Percentiles rank a stretch among this genome's conserved stretches.
phyloP scores from a whole-genome alignment of 345 rosid genomes.

The Brassica carinata region DNA sequence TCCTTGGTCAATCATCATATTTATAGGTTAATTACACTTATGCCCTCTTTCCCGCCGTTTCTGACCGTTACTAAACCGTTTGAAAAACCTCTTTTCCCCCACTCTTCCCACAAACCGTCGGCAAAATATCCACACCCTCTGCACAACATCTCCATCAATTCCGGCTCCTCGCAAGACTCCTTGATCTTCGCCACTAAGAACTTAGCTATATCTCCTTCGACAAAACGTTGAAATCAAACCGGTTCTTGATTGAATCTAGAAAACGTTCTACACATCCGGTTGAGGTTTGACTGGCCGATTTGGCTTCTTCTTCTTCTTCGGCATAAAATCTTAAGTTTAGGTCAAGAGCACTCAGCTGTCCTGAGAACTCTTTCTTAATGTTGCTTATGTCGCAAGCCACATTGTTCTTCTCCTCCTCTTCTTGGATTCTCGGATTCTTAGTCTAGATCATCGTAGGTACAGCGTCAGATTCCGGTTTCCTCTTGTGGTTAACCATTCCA shows the following conservation, averaged over 20 bases:
- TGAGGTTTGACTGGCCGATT: neutral
- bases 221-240: conserved; percentile 47
- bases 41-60: conserved; percentile 43
- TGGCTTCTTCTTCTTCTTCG: conserved; percentile 31
- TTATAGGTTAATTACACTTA: conserved; percentile 46
- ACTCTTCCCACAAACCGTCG: conserved; percentile 62
- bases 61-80: conserved; percentile 41
- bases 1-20: conserved; percentile 27
- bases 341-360: conserved; percentile 66
- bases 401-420: conserved; percentile 37
- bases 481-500: conserved; percentile 47
- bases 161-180: conserved; percentile 48
- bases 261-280: conserved; percentile 20
- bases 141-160: conserved; percentile 52
- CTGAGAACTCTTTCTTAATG: conserved; percentile 51
- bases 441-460: conserved; percentile 32
- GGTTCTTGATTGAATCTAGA: conserved; percentile 55
- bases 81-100: conserved; percentile 70
- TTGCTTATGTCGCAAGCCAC: conserved; percentile 37
- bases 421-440: conserved; percentile 49
- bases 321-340: conserved; percentile 72
- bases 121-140: conserved; percentile 37
- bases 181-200: conserved; percentile 47
- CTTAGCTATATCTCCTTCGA: conserved; percentile 38
- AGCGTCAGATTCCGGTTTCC: conserved; percentile 53